Percentiles rank a stretch among this genome's conserved stretches.
phyloP scores from a whole-genome alignment of 306 rosid species.

The Lithocarpus polystachyus region DNA sequence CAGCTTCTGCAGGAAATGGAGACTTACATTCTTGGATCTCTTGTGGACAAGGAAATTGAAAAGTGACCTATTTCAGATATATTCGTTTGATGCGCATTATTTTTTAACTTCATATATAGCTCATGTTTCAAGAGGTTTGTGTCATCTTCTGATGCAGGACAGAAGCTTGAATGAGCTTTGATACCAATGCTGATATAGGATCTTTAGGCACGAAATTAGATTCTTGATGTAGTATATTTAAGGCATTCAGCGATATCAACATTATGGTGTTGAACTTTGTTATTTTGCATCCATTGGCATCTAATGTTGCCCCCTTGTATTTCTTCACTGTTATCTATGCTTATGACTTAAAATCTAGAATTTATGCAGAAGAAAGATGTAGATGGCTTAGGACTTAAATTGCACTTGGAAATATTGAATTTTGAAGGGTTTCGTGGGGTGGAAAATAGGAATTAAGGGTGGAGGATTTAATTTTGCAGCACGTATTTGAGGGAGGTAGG shows the following conservation, averaged over 20 bases:
- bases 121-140: slow-evolving; percentile 57
- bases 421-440: no score
- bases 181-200: no score
- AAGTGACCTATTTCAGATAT: slow-evolving; percentile 48
- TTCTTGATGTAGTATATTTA: no score
- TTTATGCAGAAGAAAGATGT: background rate
- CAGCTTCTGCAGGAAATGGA: slow-evolving; percentile 76
- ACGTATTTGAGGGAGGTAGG: no score
- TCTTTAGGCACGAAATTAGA: no score
- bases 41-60: slow-evolving; percentile 48
- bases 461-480: no score
- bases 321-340: slow-evolving; percentile 7
- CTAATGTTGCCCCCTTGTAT: slow-evolving; percentile 3
- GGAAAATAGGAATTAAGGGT: no score
- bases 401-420: no score
- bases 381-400: no score
- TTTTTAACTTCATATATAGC: slow-evolving; percentile 60
- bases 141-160: background rate
- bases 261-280: slow-evolving; percentile 1
- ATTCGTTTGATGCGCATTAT: slow-evolving; percentile 62
- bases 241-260: background rate
- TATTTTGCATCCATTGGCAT: background rate
- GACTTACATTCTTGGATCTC: slow-evolving; percentile 50
- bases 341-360: background rate
- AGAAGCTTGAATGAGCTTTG: no score